Percentiles rank a stretch among this genome's conserved stretches.
Conservation (phyloP, 352 stramenopile species). For the Pythium plurisporium region DNA sequence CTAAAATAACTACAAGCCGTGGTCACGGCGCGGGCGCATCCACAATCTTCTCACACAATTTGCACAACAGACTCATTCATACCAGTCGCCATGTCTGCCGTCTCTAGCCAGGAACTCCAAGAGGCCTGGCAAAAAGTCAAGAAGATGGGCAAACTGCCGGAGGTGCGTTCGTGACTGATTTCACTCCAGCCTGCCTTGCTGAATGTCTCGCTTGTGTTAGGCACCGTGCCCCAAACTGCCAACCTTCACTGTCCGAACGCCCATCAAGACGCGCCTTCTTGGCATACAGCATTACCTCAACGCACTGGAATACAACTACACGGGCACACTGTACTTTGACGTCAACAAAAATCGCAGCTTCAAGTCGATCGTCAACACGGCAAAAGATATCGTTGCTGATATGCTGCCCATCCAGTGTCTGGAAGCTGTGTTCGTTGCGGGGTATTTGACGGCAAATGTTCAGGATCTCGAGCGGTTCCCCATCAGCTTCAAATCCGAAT, state of each 20-base stretch:
- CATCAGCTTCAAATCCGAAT: conserved; percentile 81
- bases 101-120: conserved; percentile 62
- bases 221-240: conserved; percentile 60
- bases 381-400: conserved; percentile 82
- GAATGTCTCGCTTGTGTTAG: conserved; percentile 18
- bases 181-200: background rate
- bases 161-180: conserved; percentile 25
- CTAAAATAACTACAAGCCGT: no score
- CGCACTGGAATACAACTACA: conserved; percentile 86
- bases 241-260: conserved; percentile 41
- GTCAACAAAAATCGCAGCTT: conserved; percentile 87
- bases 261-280: conserved; percentile 53
- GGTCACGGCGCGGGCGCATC: no score
- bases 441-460: conserved; percentile 72
- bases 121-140: conserved; percentile 69
- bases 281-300: conserved; percentile 66
- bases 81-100: conserved; percentile 37
- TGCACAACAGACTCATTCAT: no score
- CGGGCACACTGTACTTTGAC: conserved; percentile 78
- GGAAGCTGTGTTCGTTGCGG: conserved; percentile 81
- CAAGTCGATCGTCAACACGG: conserved; percentile 82
- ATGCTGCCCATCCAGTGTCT: conserved; percentile 87
- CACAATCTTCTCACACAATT: no score
- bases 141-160: conserved; percentile 38
- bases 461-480: conserved; percentile 73